These are phyloP conservation scores for Apodospora peruviana DNA, from an alignment of 495 filamentous ascomycete species.

Conservation along the genomic window DNA sequence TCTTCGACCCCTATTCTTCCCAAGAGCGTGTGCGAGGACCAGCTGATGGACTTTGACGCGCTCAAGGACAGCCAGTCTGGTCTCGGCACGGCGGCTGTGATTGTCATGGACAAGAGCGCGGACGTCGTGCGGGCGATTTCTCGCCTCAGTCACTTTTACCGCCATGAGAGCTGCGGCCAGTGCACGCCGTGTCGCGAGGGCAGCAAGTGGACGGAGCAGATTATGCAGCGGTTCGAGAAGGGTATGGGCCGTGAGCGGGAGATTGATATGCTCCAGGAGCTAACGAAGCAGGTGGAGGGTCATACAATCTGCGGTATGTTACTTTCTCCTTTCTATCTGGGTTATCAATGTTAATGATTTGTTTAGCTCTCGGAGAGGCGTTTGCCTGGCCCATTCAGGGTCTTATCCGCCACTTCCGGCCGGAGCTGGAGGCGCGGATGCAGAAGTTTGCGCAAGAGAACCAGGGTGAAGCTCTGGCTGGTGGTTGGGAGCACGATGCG, in stretches of 20 bases:
- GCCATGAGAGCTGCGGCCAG: slow-evolving; percentile 96
- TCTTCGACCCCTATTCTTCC: slow-evolving; percentile 95
- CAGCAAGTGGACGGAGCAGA: slow-evolving; percentile 96
- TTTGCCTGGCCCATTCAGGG: slow-evolving; percentile 99
- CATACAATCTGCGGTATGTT: slow-evolving; percentile 90
- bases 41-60: slow-evolving; percentile 98
- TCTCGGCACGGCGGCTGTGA: slow-evolving; percentile 95
- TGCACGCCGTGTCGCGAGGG: slow-evolving; percentile 98
- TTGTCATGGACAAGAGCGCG: slow-evolving; percentile 97
- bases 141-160: slow-evolving; percentile 91
- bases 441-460: slow-evolving; percentile 62
- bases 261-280: slow-evolving; percentile 98
- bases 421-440: slow-evolving; percentile 87
- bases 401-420: slow-evolving; percentile 94
- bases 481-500: slow-evolving; percentile 80
- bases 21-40: slow-evolving; percentile 78
- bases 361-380: slow-evolving; percentile 78
- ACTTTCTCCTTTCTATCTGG: not conserved
- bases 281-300: slow-evolving; percentile 98
- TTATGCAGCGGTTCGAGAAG: slow-evolving; percentile 93
- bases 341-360: not conserved
- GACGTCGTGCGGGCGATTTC: slow-evolving; percentile 93
- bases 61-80: slow-evolving; percentile 96
- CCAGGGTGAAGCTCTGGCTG: slow-evolving; percentile 69
- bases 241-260: slow-evolving; percentile 82